Conservation (phyloP, 257 asterid species). For the Jasminum sambac region DNA sequence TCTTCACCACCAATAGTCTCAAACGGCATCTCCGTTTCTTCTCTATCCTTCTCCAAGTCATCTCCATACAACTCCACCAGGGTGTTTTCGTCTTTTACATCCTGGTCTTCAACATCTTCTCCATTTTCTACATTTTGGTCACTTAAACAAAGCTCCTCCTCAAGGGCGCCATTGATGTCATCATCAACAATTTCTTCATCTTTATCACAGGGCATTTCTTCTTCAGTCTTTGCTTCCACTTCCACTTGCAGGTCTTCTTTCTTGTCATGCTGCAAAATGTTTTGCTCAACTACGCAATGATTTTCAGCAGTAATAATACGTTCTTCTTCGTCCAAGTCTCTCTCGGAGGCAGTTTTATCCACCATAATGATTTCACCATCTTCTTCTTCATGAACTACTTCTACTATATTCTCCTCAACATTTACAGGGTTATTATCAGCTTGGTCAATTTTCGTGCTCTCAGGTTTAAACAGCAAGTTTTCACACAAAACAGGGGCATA, state of each 20-base stretch:
- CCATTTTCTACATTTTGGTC: conserved; percentile 17
- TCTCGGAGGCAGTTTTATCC: background rate
- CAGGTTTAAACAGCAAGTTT: conserved; percentile 1
- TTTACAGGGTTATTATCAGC: background rate
- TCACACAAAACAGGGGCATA: conserved; percentile 12
- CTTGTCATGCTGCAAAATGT: background rate
- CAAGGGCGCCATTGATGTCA: background rate
- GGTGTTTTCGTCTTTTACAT: conserved; percentile 12
- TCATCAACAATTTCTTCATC: conserved; percentile 16
- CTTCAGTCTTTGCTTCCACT: conserved; percentile 12
- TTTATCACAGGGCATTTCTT: background rate
- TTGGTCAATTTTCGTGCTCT: background rate
- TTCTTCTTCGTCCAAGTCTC: conserved; percentile 10
- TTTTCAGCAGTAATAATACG: conserved; percentile 9
- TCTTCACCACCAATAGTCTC: conserved; percentile 10
- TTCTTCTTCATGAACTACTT: conserved; percentile 22
- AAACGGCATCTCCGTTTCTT: conserved; percentile 23
- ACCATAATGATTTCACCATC: conserved; percentile 12
- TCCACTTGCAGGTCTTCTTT: conserved; percentile 14
- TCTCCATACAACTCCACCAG: background rate
- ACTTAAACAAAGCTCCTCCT: conserved; percentile 9
- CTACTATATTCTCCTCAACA: conserved; percentile 14
- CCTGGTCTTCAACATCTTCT: conserved; percentile 14
- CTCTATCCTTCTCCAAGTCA: background rate
- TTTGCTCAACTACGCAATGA: conserved; percentile 13